phyloP scores from a whole-genome alignment of 2,329 filamentous ascomycete genomes.

The Alternaria hordeiaustralica region DNA sequence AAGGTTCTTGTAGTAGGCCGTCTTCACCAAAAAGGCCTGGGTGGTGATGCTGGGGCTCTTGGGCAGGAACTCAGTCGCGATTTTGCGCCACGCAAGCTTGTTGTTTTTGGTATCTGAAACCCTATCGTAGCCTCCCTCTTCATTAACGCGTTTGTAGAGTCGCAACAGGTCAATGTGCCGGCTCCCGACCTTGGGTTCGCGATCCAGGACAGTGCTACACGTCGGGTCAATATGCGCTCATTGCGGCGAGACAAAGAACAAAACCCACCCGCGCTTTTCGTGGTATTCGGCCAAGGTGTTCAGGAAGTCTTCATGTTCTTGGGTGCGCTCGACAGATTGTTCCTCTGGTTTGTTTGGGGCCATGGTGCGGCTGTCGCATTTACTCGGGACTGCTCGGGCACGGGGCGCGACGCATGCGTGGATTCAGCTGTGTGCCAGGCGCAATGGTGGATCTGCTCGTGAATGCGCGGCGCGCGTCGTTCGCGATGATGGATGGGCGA shows the following conservation, averaged over 20 bases:
- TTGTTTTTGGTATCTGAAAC: conserved; percentile 71
- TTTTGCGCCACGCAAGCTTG: conserved; percentile 83
- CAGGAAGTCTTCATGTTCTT: conserved; percentile 82
- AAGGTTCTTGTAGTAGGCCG: conserved; percentile 87
- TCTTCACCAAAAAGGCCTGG: conserved; percentile 86
- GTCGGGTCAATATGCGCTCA: conserved; percentile 31
- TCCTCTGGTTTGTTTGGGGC: conserved; percentile 53
- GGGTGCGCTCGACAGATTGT: conserved; percentile 55
- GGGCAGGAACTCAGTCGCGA: conserved; percentile 78
- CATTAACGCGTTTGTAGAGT: conserved; percentile 78
- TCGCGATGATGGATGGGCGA: conserved; percentile 40
- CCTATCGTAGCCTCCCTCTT: conserved; percentile 84
- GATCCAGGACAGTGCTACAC: conserved; percentile 72
- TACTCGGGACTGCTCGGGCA: conserved; percentile 21
- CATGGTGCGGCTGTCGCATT: conserved; percentile 52
- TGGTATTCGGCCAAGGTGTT: conserved; percentile 75
- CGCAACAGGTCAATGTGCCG: conserved; percentile 78
- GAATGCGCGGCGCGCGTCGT: conserved; percentile 39
- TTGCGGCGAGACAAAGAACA: conserved; percentile 21
- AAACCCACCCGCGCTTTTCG: conserved; percentile 70
- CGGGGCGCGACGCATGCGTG: conserved; percentile 30
- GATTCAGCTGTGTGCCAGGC: conserved; percentile 24
- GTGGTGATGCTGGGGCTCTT: conserved; percentile 75
- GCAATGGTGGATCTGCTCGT: conserved; percentile 32
- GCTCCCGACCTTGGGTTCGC: conserved; percentile 80